These are phyloP conservation scores for Aspergillus sp. DNA, from an alignment of 2,329 filamentous ascomycete genomes.

Conservation along the genomic window DNA sequence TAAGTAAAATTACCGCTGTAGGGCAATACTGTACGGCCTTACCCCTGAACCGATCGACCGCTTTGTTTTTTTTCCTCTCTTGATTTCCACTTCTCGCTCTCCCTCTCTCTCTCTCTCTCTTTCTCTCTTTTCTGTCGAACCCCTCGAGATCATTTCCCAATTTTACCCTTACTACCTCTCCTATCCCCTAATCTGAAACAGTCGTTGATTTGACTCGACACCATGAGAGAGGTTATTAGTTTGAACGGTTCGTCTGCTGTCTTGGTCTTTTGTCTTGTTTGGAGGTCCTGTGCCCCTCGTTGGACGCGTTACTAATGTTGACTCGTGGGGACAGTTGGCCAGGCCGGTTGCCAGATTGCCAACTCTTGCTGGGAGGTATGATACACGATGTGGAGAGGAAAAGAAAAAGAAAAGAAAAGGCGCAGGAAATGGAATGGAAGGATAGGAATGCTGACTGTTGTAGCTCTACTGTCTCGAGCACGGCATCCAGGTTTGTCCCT, in stretches of 20 bases:
- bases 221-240: conserved; percentile 98
- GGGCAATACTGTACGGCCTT: not conserved
- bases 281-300: conserved; percentile 9
- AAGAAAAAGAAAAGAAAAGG: conserved; percentile 6
- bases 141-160: not conserved
- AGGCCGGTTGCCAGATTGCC: conserved; percentile 99
- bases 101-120: conserved; percentile 17
- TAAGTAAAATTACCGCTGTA: too few species aligned
- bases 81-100: conserved; percentile 16
- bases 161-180: too few species aligned
- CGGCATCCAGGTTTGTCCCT: conserved; percentile 78
- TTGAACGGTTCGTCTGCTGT: conserved; percentile 72
- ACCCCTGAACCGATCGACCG: conserved; percentile 13
- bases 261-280: conserved; percentile 2
- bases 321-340: conserved; percentile 64
- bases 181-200: too few species aligned
- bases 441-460: conserved; percentile 26
- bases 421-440: not conserved
- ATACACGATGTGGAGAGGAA: conserved; percentile 10
- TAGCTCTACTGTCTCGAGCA: conserved; percentile 99
- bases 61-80: conserved; percentile 23
- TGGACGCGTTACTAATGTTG: conserved; percentile 16
- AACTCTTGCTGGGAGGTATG: conserved; percentile 99
- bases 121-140: conserved; percentile 3
- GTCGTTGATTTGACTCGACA: conserved; percentile 36